phyloP scores from a whole-genome alignment of 768 basidiomycete species.

The Kwoniella sp. region DNA sequence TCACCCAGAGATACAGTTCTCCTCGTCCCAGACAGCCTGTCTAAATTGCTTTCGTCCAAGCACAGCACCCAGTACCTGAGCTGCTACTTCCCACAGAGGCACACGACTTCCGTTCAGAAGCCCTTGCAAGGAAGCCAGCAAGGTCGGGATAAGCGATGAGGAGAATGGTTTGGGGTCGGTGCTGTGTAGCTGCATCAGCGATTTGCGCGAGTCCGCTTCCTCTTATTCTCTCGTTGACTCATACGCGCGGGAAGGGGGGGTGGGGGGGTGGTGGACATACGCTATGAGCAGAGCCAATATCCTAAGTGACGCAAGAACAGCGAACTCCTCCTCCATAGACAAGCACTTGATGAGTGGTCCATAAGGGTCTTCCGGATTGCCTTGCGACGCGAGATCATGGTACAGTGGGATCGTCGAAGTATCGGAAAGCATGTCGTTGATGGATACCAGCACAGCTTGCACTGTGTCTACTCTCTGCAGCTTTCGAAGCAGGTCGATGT shows the following conservation, averaged over 20 bases:
- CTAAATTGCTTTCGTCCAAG: constrained; percentile 79
- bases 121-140: constrained; percentile 56
- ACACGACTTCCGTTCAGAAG: constrained; percentile 63
- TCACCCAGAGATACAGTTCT: constrained; percentile 55
- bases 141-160: constrained; percentile 24
- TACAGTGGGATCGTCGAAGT: constrained; percentile 48
- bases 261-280: no score
- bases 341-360: constrained; percentile 64
- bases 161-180: constrained; percentile 54
- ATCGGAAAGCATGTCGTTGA: constrained; percentile 71
- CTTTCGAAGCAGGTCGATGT: constrained; percentile 84
- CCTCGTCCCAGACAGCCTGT: constrained; percentile 71
- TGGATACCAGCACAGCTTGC: constrained; percentile 73
- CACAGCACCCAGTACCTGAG: constrained; percentile 85
- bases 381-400: constrained; percentile 36
- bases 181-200: constrained; percentile 22
- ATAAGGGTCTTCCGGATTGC: constrained; percentile 36
- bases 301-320: constrained; percentile 85
- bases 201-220: not conserved
- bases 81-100: constrained; percentile 73
- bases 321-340: constrained; percentile 87
- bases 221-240: no score
- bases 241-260: not conserved
- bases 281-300: constrained; percentile 84
- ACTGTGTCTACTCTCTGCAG: constrained; percentile 75